Base-by-base conservation (phyloP, 2,329 filamentous ascomycete species). In the Byssothecium circinans region DNA sequence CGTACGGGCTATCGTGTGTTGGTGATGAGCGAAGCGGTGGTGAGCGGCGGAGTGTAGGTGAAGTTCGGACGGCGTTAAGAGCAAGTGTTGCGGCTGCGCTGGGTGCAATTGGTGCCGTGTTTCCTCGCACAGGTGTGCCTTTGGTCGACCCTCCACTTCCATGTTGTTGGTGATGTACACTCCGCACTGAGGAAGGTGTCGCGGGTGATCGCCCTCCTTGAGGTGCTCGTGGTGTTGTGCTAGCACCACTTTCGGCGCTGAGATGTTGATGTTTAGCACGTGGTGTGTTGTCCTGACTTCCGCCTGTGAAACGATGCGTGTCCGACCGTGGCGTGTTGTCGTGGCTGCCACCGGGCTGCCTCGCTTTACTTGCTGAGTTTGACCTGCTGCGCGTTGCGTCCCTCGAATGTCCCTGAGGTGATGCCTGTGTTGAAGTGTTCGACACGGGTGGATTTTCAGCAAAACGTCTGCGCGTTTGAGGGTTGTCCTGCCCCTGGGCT, bases 141-240 rank as follows among this genome's bases (percentile, higher is more conserved):
- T 62, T 67, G 36, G 52, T 52, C 6, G 65, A 68, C n/a, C 58
- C 56, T 34, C 60, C 58, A 34, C 61, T 67, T 11, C 56, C 59
- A n/a, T 56, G 51, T 2, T 57, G 55, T 33, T 55, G 61, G n/a
- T 39, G 36, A 43, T 64, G 61, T 6, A 55, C 54, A 20, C 54
- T 62, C 49, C 67, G 64, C 17, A 68, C 59, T 18, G 62, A 65
- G 4, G 67, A 68, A 8, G 67, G 65, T 17, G 67, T 69, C 2
- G 58, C 54, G 22, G 68, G 67, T 34, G 65, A 67, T 34, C 62
- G 63, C 7, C 58, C 61, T 17, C 58, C 60, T 50, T 65, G 68
- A 2, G 61, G 54, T 29, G 62, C 63, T 42, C 65, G 52, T 4
- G 64, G 68, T 2, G 68, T 70, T 18, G 64, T 63, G 37, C 62